Base-by-base conservation (phyloP, 169 alveolate species). In the Plasmodium knowlesi region DNA sequence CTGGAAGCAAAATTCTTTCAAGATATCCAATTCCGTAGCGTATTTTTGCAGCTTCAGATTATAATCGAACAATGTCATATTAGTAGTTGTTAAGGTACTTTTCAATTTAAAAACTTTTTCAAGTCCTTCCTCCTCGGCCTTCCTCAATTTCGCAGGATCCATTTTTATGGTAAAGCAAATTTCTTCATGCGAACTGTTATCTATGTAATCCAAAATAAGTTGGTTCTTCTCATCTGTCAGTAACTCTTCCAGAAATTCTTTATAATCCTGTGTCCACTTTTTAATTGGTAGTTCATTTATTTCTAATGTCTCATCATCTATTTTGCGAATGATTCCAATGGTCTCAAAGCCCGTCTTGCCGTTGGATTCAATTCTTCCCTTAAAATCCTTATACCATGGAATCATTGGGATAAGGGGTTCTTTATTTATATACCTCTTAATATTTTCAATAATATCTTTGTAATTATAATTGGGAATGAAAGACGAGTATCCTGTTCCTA, bases 361-460 rank as follows among this genome's bases (percentile, higher is more conserved):
- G 81, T 96, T 97, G 53, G 98, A 97, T 54, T 94, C 97, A 53
- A 99, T 98, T 57, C 96, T 93, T 22, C 99, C 99, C 32, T 95
- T 96, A 95, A 98, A 99, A 53, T 99, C 99, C 94, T 98, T 96
- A 96, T 98, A 99, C 99, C 99, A 99, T 8, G 99, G 99, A 22
- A 94, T 94, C 98, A 99, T 98, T 10, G 97, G 98, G 82, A 96
- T 92, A 98, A 98, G 97, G 3, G 95, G 97, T 92, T 97, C 97
- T n/a, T 98, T 98, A 41, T 78, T 93, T 76, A 98, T 96, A 95
- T 96, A 98, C 94, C 97, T 96, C 92, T 95, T 98, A 19, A 99
- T 93, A 96, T 98, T 98, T 84, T 96, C 96, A 71, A 98, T 98
- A 70, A 99, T 96, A 84, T 99, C 99, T 82, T 96, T 97, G 5